phyloP scores from a whole-genome alignment of 495 filamentous ascomycete genomes.

The Halenospora varia region DNA sequence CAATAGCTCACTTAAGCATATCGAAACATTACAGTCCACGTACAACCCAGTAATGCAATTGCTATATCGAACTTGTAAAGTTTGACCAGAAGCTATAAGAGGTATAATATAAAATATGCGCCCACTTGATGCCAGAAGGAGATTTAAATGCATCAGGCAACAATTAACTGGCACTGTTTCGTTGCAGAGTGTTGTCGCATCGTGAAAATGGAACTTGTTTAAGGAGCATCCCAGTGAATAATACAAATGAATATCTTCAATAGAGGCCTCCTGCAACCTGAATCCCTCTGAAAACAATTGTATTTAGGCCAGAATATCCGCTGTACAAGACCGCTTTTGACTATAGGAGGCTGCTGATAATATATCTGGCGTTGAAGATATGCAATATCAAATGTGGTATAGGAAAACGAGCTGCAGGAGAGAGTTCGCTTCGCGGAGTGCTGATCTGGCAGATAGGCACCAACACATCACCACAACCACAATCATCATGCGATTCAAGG shows the following conservation, averaged over 20 bases:
- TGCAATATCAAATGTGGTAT: background rate
- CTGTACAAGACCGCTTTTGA: background rate
- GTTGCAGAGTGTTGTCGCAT: background rate
- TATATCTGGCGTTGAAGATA: background rate
- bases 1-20: conserved; percentile 2
- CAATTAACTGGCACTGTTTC: background rate
- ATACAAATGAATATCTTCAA: background rate
- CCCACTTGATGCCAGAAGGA: background rate
- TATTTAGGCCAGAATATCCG: background rate
- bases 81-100: background rate
- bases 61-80: background rate
- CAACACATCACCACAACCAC: no score
- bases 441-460: background rate
- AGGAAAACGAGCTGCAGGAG: background rate
- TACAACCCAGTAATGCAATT: background rate
- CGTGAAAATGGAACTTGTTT: background rate
- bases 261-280: background rate
- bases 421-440: background rate
- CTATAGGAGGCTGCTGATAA: background rate
- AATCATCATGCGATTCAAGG: no score
- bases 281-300: background rate
- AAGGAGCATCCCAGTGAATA: background rate
- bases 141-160: background rate
- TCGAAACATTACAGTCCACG: conserved; percentile 1
- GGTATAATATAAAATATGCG: background rate